Evolutionary conservation across 441 rosid species (phyloP).

Genomic region (Gossypium trilobum): DNA sequence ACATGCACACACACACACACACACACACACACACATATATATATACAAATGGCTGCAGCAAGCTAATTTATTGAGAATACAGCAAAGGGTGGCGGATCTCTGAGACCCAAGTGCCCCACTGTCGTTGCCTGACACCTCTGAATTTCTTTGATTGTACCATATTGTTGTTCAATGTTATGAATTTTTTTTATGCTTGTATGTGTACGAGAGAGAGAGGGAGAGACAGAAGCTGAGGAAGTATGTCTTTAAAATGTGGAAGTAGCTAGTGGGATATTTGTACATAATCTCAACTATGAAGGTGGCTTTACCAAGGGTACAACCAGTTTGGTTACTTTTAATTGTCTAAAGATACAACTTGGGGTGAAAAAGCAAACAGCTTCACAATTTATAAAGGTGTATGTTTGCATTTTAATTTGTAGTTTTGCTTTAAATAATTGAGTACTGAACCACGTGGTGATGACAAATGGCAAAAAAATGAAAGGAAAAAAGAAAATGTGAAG

Average conservation of each 20-base stretch:
- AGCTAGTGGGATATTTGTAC: background rate
- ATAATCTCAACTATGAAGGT: background rate
- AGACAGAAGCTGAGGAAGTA: background rate
- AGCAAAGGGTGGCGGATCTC: slow-evolving; percentile 88
- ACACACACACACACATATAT: background rate
- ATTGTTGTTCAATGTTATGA: background rate
- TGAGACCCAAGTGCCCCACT: slow-evolving; percentile 93
- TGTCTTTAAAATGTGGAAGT: background rate
- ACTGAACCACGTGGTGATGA: background rate
- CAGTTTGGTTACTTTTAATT: slow-evolving; percentile 4
- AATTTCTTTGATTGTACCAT: slow-evolving; percentile 90
- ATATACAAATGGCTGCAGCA: background rate
- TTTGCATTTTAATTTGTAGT: background rate
- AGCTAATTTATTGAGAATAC: slow-evolving; percentile 19
- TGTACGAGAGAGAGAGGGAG: background rate
- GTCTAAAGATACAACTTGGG: background rate
- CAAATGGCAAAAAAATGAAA: background rate
- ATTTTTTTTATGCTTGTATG: background rate
- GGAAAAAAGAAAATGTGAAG: background rate
- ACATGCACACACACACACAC: background rate
- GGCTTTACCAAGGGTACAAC: background rate
- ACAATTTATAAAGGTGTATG: background rate
- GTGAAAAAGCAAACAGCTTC: background rate
- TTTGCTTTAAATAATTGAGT: background rate
- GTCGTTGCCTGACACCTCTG: slow-evolving; percentile 96